Conservation (phyloP, 345 rosid species). For the Salix viminalis region DNA sequence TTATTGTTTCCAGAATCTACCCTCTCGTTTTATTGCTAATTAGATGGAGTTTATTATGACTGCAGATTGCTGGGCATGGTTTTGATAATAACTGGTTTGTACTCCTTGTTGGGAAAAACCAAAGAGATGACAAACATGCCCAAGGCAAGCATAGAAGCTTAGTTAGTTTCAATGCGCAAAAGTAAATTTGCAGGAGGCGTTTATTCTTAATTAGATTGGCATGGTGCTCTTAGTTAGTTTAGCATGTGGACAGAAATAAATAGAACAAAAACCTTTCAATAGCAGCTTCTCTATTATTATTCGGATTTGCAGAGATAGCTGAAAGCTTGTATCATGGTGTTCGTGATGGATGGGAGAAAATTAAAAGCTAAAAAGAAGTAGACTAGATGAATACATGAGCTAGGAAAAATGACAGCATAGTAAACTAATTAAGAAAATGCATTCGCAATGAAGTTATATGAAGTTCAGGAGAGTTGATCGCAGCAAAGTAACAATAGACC, state of each 20-base stretch:
- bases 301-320: too few species aligned
- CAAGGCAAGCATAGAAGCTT: neutral
- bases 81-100: conserved; percentile 39
- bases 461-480: conserved; percentile 18
- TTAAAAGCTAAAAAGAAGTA: too few species aligned
- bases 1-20: neutral
- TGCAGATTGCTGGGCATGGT: conserved; percentile 36
- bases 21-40: neutral
- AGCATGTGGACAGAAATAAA: too few species aligned
- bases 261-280: too few species aligned
- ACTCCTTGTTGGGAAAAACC: conserved; percentile 39
- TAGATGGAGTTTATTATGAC: neutral
- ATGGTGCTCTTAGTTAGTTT: too few species aligned
- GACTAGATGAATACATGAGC: neutral
- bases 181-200: too few species aligned
- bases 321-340: too few species aligned
- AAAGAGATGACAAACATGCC: conserved; percentile 20
- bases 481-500: conserved; percentile 24
- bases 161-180: neutral
- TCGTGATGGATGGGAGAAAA: too few species aligned
- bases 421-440: conserved; percentile 15
- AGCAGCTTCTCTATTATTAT: too few species aligned
- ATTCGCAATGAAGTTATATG: conserved; percentile 11
- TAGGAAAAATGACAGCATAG: neutral
- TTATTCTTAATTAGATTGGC: too few species aligned